Percentiles rank a stretch among this genome's conserved stretches.
Conservation (phyloP, 129 eudicot genomes). For the Calendula officinalis region DNA sequence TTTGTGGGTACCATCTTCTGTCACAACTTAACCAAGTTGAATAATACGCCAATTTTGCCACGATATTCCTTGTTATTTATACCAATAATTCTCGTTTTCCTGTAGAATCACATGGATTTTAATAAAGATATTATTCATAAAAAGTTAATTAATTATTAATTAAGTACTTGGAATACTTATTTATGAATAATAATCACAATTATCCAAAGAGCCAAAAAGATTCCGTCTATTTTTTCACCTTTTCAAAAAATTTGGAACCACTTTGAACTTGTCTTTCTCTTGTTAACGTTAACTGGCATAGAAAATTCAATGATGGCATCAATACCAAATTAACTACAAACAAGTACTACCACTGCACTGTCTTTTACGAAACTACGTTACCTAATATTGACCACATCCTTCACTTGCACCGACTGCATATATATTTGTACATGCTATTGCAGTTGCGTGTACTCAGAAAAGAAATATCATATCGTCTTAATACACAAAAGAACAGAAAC, state of each 20-base stretch:
- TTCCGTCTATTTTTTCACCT: constrained; percentile 16
- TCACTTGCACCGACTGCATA: constrained; percentile 1
- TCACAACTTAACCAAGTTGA: constrained; percentile 34
- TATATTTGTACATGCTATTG: neutral
- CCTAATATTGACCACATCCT: neutral
- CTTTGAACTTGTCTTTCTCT: neutral
- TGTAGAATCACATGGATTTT: constrained; percentile 7
- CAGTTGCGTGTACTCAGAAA: constrained; percentile 11
- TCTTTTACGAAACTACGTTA: neutral
- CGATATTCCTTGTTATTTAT: constrained; percentile 11
- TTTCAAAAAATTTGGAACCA: constrained; percentile 18
- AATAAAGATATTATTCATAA: neutral
- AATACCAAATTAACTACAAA: constrained; percentile 3
- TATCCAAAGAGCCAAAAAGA: constrained; percentile 24
- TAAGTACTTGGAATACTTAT: too few species aligned
- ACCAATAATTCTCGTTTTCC: constrained; percentile 20
- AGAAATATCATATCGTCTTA: too few species aligned
- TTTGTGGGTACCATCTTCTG: constrained; percentile 32
- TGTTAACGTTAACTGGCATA: neutral
- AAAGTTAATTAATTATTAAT: too few species aligned
- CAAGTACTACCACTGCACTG: constrained; percentile 1
- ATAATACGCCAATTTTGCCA: constrained; percentile 31
- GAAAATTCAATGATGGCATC: neutral
- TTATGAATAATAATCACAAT: neutral
- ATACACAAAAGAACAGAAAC: too few species aligned